phyloP scores from a whole-genome alignment of 352 stramenopile species.

The Globisporangium camurandrum region DNA sequence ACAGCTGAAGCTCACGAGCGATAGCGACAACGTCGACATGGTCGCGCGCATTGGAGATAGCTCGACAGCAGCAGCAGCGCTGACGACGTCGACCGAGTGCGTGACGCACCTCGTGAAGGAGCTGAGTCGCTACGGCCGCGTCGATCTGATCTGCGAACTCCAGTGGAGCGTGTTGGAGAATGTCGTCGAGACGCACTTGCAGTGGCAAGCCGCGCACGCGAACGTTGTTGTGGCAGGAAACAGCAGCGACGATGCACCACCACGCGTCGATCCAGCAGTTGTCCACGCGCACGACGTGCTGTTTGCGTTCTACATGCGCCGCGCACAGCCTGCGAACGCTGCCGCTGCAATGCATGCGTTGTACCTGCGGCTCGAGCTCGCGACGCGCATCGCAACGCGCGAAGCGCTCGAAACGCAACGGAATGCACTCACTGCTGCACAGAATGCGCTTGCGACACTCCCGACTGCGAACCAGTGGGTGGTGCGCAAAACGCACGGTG shows the following conservation, averaged over 20 bases:
- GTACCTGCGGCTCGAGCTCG: slow-evolving; percentile 36
- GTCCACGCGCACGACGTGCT: slow-evolving; percentile 60
- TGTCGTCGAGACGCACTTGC: slow-evolving; percentile 61
- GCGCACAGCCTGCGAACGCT: slow-evolving; percentile 54
- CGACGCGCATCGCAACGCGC: slow-evolving; percentile 27
- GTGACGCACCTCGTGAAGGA: slow-evolving; percentile 72
- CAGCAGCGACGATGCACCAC: slow-evolving; percentile 31
- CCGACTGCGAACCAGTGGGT: slow-evolving; percentile 50
- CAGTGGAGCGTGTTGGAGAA: slow-evolving; percentile 53
- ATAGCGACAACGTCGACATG: too few species aligned
- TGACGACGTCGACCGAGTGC: slow-evolving; percentile 52
- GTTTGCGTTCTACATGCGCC: slow-evolving; percentile 60
- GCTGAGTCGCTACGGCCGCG: slow-evolving; percentile 48
- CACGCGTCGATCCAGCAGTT: too few species aligned
- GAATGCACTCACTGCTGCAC: slow-evolving; percentile 48
- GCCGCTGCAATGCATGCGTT: slow-evolving; percentile 53
- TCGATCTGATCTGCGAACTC: slow-evolving; percentile 67
- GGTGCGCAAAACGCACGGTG: slow-evolving; percentile 59
- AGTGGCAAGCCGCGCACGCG: slow-evolving; percentile 68
- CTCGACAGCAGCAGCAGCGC: slow-evolving; percentile 6
- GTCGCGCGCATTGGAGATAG: slow-evolving; percentile 2
- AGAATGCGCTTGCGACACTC: slow-evolving; percentile 31
- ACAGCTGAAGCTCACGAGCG: too few species aligned
- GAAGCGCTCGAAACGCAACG: slow-evolving; percentile 42
- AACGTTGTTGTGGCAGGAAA: slow-evolving; percentile 31